Base-by-base conservation (phyloP, 148 eudicot genomes). In the Silene latifolia region DNA sequence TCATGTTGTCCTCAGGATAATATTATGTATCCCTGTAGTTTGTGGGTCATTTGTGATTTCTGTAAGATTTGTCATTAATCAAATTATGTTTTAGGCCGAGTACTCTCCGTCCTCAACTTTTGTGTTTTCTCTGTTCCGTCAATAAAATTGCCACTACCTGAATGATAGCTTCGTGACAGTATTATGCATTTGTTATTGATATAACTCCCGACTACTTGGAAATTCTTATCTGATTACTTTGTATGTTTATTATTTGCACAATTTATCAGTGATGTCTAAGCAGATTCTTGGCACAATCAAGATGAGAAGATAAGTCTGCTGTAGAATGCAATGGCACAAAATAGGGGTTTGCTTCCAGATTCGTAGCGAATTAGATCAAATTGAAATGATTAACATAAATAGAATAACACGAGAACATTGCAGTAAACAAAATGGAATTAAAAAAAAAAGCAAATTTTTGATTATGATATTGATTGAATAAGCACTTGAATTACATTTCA, bases 51-150 rank as follows among this genome's bases (percentile, higher is more conserved):
- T 71, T 24, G 46, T 54, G 61, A 21, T 54, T 29, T n/a, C 20
- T 60, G 53, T 13, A 73, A 42, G 76, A 73, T 60, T n/a, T 35
- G 72, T n/a, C 19, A 21, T 42, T 18, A 42, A n/a, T 14, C 6
- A 61, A 0, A 13, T 48, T 42, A 39, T 42, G 76, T 20, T 44
- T 57, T 72, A 44, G 13, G 54, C 54, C 13, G 17, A 48, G 54
- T 48, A 14, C 54, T 48, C 4, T 48, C 54, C 17, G 4, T 48
- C 12, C 54, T 48, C 25, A 60, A 60, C 24, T 58, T n/a, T 0
- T 58, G 13, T 60, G 24, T 60, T 4, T 60, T 20, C 6, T 60
- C 27, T 48, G 44, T 39, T 8, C 14, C 12, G 8, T 8, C 63
- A 60, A 60, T 60, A 60, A 19, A 60, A 9, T 7, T 8, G 24